Percentiles rank a stretch among this genome's conserved stretches.
Evolutionary conservation across 2,329 filamentous ascomycete species (phyloP).

Genomic region (Diaporthe destruens): DNA sequence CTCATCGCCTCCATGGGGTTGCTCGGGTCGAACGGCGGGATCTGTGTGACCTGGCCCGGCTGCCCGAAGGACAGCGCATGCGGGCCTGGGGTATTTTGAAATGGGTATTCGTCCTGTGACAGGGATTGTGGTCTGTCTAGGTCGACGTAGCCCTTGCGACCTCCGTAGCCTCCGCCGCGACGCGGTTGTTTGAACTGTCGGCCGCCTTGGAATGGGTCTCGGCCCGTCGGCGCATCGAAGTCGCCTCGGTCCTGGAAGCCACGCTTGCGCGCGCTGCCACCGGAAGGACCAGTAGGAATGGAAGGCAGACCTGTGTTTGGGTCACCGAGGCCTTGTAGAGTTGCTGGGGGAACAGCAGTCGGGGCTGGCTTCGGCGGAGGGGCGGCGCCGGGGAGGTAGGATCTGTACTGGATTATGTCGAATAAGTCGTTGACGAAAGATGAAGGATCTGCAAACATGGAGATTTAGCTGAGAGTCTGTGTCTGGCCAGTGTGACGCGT

Average conservation of each 20-base stretch:
- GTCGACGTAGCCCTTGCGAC: slow-evolving; percentile 40
- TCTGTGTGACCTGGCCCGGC: slow-evolving; percentile 42
- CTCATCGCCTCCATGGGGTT: slow-evolving; percentile 73
- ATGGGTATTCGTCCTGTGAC: slow-evolving; percentile 38
- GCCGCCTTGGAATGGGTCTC: slow-evolving; percentile 52
- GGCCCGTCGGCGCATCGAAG: slow-evolving; percentile 45
- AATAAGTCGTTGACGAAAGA: slow-evolving; percentile 80
- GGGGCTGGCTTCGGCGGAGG: slow-evolving; percentile 51
- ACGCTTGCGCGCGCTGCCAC: slow-evolving; percentile 60
- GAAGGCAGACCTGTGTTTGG: not conserved
- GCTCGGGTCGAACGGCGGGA: slow-evolving; percentile 68
- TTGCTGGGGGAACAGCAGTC: slow-evolving; percentile 31
- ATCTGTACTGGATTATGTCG: slow-evolving; percentile 71
- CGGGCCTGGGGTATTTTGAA: slow-evolving; percentile 34
- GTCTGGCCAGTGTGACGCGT: not conserved
- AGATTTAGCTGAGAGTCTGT: slow-evolving; percentile 1
- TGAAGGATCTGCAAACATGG: slow-evolving; percentile 60
- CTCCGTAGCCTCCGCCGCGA: slow-evolving; percentile 57
- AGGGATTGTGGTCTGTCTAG: slow-evolving; percentile 46
- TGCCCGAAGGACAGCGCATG: slow-evolving; percentile 45
- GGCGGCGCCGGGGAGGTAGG: slow-evolving; percentile 69
- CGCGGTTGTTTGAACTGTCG: slow-evolving; percentile 72
- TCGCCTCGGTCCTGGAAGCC: slow-evolving; percentile 66
- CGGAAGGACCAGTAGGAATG: slow-evolving; percentile 47
- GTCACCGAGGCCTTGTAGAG: slow-evolving; percentile 6